Evolutionary conservation across 257 asterid genomes (phyloP).

Genomic region (Solanum chilense): DNA sequence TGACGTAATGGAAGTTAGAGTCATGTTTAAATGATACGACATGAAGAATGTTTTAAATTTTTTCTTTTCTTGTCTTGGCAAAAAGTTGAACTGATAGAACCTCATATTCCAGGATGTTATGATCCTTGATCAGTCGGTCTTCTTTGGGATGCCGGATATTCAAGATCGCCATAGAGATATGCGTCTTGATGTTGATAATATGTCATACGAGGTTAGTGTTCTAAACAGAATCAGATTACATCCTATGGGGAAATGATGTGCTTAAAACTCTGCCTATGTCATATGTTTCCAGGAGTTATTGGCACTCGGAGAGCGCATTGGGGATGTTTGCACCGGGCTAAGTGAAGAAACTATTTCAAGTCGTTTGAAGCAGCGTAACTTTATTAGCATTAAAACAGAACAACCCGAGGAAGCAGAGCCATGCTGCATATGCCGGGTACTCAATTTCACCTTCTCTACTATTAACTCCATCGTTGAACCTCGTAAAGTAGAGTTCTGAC

Average conservation of each 20-base stretch:
- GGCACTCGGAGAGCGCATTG: constrained; percentile 38
- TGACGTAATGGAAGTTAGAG: background rate
- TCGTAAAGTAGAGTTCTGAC: background rate
- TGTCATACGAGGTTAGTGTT: constrained; percentile 31
- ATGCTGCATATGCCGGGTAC: constrained; percentile 37
- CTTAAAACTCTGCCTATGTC: background rate
- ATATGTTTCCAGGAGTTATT: constrained; percentile 22
- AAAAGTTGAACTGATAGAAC: background rate
- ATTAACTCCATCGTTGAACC: background rate
- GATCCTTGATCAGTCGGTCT: constrained; percentile 33
- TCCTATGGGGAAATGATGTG: background rate
- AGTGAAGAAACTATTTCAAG: constrained; percentile 20
- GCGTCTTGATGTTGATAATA: constrained; percentile 45
- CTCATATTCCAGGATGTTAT: constrained; percentile 23
- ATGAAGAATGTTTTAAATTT: background rate
- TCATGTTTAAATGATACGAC: background rate
- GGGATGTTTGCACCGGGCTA: constrained; percentile 31
- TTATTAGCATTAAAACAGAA: constrained; percentile 2
- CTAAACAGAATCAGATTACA: background rate
- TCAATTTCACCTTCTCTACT: background rate
- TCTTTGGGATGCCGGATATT: constrained; percentile 27
- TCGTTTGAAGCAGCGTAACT: constrained; percentile 16
- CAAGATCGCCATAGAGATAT: constrained; percentile 39
- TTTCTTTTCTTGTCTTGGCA: background rate
- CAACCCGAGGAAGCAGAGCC: constrained; percentile 20